phyloP scores from a whole-genome alignment of 371 early-diverging fungal species.

The Mucor plumbeus region DNA sequence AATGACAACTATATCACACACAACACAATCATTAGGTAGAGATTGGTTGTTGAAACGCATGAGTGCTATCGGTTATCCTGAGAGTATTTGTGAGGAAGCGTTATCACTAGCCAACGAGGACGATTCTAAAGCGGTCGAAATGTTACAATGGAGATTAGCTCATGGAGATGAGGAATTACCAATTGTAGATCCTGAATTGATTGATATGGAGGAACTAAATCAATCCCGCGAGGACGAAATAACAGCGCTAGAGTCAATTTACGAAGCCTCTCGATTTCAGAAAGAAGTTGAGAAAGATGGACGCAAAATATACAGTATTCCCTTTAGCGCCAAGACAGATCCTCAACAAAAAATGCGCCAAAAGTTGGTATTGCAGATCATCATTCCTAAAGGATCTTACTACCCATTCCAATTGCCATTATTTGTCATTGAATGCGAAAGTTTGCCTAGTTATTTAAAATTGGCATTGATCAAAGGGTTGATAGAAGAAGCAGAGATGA shows the following conservation, averaged over 20 bases:
- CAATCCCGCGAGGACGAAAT: conserved; percentile 57
- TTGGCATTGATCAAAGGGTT: conserved; percentile 67
- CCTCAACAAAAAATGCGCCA: conserved; percentile 24
- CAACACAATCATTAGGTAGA: conserved; percentile 57
- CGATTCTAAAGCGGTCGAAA: conserved; percentile 61
- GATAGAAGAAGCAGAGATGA: conserved; percentile 53
- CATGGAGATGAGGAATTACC: conserved; percentile 43
- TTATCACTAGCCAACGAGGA: conserved; percentile 48
- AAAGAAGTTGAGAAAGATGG: conserved; percentile 27
- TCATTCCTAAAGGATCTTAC: conserved; percentile 53
- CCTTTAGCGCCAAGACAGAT: conserved; percentile 22
- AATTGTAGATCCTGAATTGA: conserved; percentile 29
- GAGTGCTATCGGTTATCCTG: conserved; percentile 65
- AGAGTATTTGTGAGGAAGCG: conserved; percentile 52
- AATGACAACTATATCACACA: conserved; percentile 64
- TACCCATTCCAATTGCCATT: conserved; percentile 76
- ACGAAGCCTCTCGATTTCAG: conserved; percentile 42
- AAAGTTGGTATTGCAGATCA: conserved; percentile 32
- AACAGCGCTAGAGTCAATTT: conserved; percentile 72
- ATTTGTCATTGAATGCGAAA: conserved; percentile 64
- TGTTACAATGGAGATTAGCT: conserved; percentile 46
- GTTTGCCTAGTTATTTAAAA: conserved; percentile 75
- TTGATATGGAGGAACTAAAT: conserved; percentile 44
- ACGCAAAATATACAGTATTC: conserved; percentile 27
- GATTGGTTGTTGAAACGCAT: conserved; percentile 73